Percentiles rank a stretch among this genome's conserved stretches.
phyloP scores from a whole-genome alignment of 805 yeast genomes.

The Kodamaea nitidulidarum region DNA sequence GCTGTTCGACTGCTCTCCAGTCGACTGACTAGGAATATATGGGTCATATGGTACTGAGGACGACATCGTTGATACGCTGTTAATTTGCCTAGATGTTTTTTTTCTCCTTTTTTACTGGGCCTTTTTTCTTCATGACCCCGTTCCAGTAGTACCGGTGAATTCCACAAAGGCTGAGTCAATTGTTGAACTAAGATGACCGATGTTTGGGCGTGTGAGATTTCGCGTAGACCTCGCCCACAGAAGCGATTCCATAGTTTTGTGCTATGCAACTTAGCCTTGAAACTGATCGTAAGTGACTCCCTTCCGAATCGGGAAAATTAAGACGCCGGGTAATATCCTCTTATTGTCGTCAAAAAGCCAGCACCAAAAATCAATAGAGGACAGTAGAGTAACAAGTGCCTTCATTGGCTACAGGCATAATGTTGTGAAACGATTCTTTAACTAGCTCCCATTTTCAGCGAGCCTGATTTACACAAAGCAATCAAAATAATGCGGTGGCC shows the following conservation, averaged over 20 bases:
- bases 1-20: conserved; percentile 49
- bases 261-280: not conserved
- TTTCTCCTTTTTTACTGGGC: conserved; percentile 8
- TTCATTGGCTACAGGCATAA: too few species aligned
- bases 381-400: not conserved
- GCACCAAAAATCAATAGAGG: not conserved
- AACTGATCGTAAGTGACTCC: not conserved
- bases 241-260: too few species aligned
- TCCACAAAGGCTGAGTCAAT: conserved; percentile 1
- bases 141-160: not conserved
- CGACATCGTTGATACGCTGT: conserved; percentile 44
- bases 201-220: too few species aligned
- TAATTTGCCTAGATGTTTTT: conserved; percentile 9
- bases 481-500: conserved; percentile 4
- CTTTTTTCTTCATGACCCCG: conserved; percentile 6
- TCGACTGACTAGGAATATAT: conserved; percentile 62
- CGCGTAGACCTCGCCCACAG: too few species aligned
- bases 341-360: conserved; percentile 3
- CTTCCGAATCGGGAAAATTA: conserved; percentile 2
- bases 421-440: too few species aligned
- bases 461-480: conserved; percentile 1
- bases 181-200: not conserved
- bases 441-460: too few species aligned
- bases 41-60: conserved; percentile 85
- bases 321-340: conserved; percentile 2